phyloP scores from a whole-genome alignment of 331 rosid genomes.

The Quercus tomentella region DNA sequence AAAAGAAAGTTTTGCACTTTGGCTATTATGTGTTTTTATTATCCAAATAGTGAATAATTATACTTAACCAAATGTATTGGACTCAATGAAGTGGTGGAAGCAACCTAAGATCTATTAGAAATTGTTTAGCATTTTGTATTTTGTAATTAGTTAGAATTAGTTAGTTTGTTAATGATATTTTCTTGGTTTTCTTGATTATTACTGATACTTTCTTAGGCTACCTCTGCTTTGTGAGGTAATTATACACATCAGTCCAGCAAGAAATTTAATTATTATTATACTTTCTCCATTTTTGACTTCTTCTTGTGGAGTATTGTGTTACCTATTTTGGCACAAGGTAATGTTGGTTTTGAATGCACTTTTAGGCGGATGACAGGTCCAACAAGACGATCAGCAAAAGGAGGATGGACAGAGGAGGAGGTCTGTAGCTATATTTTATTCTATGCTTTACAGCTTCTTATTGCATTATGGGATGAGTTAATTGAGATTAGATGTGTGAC shows the following conservation, averaged over 20 bases:
- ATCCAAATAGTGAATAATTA: neutral
- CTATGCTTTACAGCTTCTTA: neutral
- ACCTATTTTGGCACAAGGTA: neutral
- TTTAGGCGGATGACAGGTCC: conserved; percentile 43
- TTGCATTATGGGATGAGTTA: neutral
- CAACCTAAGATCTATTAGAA: neutral
- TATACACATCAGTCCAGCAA: too few species aligned
- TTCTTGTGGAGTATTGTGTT: neutral
- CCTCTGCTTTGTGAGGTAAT: too few species aligned
- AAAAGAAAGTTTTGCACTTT: neutral
- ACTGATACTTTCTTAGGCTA: too few species aligned
- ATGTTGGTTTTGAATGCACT: neutral
- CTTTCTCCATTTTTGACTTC: neutral
- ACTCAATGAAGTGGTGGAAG: neutral
- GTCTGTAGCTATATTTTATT: conserved; percentile 14
- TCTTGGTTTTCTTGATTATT: too few species aligned
- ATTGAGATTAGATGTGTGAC: neutral
- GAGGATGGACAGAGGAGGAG: conserved; percentile 51
- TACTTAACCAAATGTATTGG: neutral
- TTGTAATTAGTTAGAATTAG: too few species aligned
- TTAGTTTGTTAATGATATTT: too few species aligned
- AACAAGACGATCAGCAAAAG: conserved; percentile 43
- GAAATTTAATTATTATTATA: too few species aligned
- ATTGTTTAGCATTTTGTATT: too few species aligned
- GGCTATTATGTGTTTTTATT: neutral